phyloP scores from a whole-genome alignment of 352 stramenopile genomes.

The Peronospora farinosa region DNA sequence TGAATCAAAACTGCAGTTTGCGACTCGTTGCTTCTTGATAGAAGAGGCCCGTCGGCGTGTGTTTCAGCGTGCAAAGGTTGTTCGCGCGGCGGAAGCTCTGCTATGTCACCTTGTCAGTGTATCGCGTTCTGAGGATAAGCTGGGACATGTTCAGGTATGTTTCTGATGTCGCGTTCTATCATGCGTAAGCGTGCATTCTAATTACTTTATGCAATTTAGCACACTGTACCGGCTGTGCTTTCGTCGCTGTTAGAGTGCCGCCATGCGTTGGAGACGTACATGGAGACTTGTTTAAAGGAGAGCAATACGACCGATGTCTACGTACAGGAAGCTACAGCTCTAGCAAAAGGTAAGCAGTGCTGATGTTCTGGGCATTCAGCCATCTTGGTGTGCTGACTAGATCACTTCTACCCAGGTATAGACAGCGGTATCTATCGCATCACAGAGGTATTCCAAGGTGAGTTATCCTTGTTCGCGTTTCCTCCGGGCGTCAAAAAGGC shows the following conservation, averaged over 20 bases:
- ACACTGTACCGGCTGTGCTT: conserved; percentile 59
- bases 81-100: conserved; percentile 41
- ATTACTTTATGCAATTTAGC: conserved; percentile 27
- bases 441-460: conserved; percentile 56
- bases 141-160: conserved; percentile 66
- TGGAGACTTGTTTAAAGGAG: conserved; percentile 66
- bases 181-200: conserved; percentile 1
- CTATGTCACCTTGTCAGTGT: conserved; percentile 52
- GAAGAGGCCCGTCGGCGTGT: conserved; percentile 46
- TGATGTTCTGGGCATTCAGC: not conserved
- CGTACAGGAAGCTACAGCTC: conserved; percentile 45
- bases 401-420: conserved; percentile 34
- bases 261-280: conserved; percentile 52
- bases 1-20: conserved; percentile 53
- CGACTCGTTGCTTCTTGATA: conserved; percentile 46
- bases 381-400: conserved; percentile 4
- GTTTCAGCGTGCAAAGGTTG: conserved; percentile 41
- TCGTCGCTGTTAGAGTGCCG: conserved; percentile 66
- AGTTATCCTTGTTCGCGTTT: conserved; percentile 54
- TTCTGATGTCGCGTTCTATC: conserved; percentile 3
- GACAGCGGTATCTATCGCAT: conserved; percentile 79
- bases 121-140: conserved; percentile 52
- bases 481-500: conserved; percentile 40
- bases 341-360: conserved; percentile 44
- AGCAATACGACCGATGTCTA: conserved; percentile 53